Evolutionary conservation across 352 stramenopile genomes (phyloP), one percentile per base, ranked within the genome.

Genomic region (Globisporangium iwayamae): DNA sequence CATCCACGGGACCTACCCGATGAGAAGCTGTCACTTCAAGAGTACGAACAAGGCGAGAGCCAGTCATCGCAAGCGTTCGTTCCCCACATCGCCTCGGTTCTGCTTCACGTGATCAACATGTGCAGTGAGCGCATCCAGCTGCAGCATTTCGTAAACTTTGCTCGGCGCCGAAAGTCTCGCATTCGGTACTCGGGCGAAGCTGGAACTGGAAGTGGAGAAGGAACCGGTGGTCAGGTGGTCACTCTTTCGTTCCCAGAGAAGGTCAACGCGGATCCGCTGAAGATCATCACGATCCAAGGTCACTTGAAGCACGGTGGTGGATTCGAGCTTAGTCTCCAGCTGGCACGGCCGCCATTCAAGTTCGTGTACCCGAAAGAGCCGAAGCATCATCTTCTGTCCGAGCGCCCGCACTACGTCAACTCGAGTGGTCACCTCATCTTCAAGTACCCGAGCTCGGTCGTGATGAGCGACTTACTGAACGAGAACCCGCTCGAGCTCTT

Each of bases 121-220:
- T 94, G 86, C 68, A 89, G 78, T 39, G 86, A 94, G 61, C 80
- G 86, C 38, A 93, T 94, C 62, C 86, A 94, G 55, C 62, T 94
- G 60, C 86, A 94, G 62, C 86, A 94, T 63, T 94, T 92, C 53
- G 84, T 94, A 38, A 93, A 93, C 67, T 94, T 94, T 72, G 86
- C 86, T 72, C 82, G 83, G 9, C 82, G 86, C 25, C 83, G 86
- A 68, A 87, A 88, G 61, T 92, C 83, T 11, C 82, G 81, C 32
- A 94, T 94, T 69, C 81, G 83, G 25, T 94, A 94, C 63, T 91
- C 83, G 39, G 85, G 85, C 7, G 83, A 94, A 77, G 85, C 83
- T 58, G 78, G 74, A 34, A 85, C 83, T 18, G 71, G 66, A 16
- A 74, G 66, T 18, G 69, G 73, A 1, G 67, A 77, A 14, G 83